These are phyloP conservation scores for Candida schatavii DNA, from an alignment of 805 yeast species.

Conservation along the genomic window DNA sequence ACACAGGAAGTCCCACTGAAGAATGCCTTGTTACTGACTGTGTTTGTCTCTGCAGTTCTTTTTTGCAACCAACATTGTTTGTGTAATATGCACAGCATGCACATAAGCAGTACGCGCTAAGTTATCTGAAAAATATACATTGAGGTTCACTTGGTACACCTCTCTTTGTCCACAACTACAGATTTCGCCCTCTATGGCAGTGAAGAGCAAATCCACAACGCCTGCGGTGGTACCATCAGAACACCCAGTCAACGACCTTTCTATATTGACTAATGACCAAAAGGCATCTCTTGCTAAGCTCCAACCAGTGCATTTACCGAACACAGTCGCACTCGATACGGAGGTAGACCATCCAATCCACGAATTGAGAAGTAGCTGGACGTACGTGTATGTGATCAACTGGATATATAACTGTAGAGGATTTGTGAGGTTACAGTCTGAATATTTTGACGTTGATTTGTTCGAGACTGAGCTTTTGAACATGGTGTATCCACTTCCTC, in stretches of 20 bases:
- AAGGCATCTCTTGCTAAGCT: conserved; percentile 15
- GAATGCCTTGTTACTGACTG: too few species aligned
- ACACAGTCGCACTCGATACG: conserved; percentile 6
- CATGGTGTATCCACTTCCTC: conserved; percentile 29
- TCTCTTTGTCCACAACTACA: too few species aligned
- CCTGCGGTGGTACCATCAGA: conserved; percentile 5
- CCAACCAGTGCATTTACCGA: conserved; percentile 19
- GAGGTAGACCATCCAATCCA: conserved; percentile 9
- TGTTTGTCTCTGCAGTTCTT: too few species aligned
- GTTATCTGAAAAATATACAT: too few species aligned
- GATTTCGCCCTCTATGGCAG: too few species aligned
- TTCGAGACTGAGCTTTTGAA: conserved; percentile 60
- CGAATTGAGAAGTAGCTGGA: conserved; percentile 16
- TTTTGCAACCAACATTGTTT: too few species aligned
- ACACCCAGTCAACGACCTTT: conserved; percentile 10
- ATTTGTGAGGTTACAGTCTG: conserved; percentile 46
- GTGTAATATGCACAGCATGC: too few species aligned
- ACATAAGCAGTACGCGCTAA: too few species aligned
- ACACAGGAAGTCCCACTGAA: too few species aligned
- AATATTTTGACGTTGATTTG: conserved; percentile 54
- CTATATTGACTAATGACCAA: conserved; percentile 18
- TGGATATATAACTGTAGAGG: conserved; percentile 59
- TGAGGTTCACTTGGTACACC: too few species aligned
- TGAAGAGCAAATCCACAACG: conserved; percentile 8
- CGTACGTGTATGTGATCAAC: conserved; percentile 37